Evolutionary conservation across 441 rosid species (phyloP), one percentile per base, ranked within the genome.

Genomic region (Gossypium gossypioides): DNA sequence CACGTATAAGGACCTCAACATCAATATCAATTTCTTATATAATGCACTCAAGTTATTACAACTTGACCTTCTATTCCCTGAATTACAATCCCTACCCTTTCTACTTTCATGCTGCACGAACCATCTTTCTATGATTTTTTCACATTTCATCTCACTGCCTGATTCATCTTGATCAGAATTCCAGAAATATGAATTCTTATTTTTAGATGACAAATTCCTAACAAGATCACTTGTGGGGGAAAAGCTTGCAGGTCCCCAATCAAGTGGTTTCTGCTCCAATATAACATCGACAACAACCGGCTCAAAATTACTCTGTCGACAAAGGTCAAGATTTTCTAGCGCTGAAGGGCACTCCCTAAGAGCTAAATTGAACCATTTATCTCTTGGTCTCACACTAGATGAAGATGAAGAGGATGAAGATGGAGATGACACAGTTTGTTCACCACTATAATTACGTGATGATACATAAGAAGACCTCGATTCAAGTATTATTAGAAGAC

Each of bases 121-220:
- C 99, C 99, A 95, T 72, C 99, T 91, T 88, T 95, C 99, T 6
- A 95, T 78, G 29, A 95, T 76, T 84, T 84, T 91, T 76, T 88
- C 93, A 52, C 78, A 76, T 86, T 78, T 84, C 12, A 40, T 68
- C 15, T 81, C 92, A 75, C 79, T 71, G 16, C 89, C 84, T 61
- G 78, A 34, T 61, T 86, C 88, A 73, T 87, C 96, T 74, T 82
- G 94, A 81, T 92, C 97, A 24, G 81, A 89, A 74, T 65, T 82
- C 89, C 89, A 86, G 71, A 81, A 76, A 52, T 75, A 77, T 2
- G 80, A 81, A 79, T 78, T 73, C 22, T 60, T 69, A 62, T 84
- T 93, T 79, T 85, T 88, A 8, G 73, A 78, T 0, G 89, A 86
- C 51, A 77, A 71, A 65, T 85, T 90, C 87, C 84, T 81, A 34